Conservation (phyloP, 2,329 filamentous ascomycete genomes). For the Microsporum canis region DNA sequence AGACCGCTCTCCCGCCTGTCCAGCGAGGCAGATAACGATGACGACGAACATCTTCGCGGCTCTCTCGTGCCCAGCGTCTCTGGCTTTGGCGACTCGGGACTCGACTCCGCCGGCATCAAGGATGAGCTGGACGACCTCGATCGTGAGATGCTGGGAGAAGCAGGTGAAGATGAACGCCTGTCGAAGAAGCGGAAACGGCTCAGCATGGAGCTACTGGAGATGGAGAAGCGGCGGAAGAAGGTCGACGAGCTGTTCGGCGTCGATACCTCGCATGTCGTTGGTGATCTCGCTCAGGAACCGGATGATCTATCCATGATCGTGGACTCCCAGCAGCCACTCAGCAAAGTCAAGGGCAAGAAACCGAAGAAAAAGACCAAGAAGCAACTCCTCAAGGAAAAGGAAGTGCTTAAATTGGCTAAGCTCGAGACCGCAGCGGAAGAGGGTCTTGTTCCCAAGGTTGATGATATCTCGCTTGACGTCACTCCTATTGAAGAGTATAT, state of each 20-base stretch:
- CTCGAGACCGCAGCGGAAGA: conserved; percentile 9
- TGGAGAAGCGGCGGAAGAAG: conserved; percentile 70
- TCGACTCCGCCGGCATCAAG: conserved; percentile 1
- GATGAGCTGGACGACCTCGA: conserved; percentile 17
- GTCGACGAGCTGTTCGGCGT: conserved; percentile 69
- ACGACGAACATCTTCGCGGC: conserved; percentile 36
- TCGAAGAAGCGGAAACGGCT: conserved; percentile 22
- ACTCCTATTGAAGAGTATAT: conserved; percentile 7
- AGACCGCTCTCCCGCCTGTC: conserved; percentile 61
- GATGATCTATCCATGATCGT: conserved; percentile 18
- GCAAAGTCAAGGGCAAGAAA: conserved; percentile 42
- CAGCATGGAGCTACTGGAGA: conserved; percentile 29
- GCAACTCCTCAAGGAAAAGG: conserved; percentile 57
- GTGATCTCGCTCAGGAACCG: conserved; percentile 42
- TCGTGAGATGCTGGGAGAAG: conserved; percentile 18
- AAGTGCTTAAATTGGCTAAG: conserved; percentile 38
- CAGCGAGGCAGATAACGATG: conserved; percentile 42
- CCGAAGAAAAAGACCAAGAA: conserved; percentile 69
- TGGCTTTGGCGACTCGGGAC: neutral
- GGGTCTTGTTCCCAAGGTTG: conserved; percentile 3
- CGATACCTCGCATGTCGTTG: conserved; percentile 25
- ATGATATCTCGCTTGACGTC: conserved; percentile 3
- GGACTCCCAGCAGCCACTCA: conserved; percentile 9
- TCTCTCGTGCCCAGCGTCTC: conserved; percentile 9
- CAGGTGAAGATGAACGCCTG: conserved; percentile 4